Percentiles rank a stretch among this genome's conserved stretches.
Conservation (phyloP, 116 monocot genomes). For the Dioscorea cayenensis region DNA sequence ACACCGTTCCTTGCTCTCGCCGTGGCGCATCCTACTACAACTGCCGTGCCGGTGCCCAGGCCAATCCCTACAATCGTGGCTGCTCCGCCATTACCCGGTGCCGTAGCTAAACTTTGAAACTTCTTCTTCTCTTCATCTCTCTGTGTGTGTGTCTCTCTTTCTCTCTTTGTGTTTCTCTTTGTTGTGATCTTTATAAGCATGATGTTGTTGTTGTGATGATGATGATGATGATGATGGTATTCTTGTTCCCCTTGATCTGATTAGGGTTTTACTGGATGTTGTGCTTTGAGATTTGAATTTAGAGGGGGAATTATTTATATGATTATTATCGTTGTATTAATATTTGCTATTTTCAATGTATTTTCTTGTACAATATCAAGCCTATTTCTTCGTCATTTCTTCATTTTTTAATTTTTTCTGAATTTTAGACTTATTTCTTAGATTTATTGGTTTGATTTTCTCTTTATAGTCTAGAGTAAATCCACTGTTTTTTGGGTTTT, state of each 20-base stretch:
- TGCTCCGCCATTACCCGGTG: slow-evolving; percentile 37
- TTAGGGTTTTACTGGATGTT: neutral
- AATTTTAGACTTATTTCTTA: no score
- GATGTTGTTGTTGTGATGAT: no score
- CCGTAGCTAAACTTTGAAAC: slow-evolving; percentile 8
- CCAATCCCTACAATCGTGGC: slow-evolving; percentile 38
- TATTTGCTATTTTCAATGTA: neutral
- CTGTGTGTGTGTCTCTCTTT: neutral
- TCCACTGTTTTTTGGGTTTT: no score
- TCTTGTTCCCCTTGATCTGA: neutral
- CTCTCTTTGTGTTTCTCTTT: neutral
- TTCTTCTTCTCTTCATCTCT: neutral
- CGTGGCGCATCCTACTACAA: slow-evolving; percentile 54
- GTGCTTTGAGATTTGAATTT: neutral
- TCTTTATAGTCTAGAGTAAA: no score
- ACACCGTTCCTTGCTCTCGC: slow-evolving; percentile 25
- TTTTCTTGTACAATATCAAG: no score
- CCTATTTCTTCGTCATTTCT: no score
- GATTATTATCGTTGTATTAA: neutral
- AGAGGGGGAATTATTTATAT: neutral
- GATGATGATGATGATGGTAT: no score
- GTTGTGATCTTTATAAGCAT: no score
- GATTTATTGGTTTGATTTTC: no score
- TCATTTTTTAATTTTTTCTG: no score
- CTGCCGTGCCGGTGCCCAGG: slow-evolving; percentile 32